These are phyloP conservation scores for Circinella umbellata DNA, from an alignment of 371 early-diverging fungal genomes.

Conservation along the genomic window DNA sequence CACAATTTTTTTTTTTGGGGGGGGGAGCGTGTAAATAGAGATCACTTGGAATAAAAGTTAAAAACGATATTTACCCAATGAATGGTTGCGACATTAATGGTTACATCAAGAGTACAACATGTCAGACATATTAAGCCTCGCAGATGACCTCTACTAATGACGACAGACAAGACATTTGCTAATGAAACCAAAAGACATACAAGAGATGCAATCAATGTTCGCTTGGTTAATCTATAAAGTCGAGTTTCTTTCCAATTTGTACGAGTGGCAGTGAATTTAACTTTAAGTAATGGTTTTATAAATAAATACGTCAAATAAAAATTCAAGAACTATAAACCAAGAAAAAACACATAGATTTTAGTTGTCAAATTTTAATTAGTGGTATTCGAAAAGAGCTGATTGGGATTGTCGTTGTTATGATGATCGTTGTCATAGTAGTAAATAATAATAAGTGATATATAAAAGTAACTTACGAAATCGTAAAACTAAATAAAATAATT, in stretches of 20 bases:
- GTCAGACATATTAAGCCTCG: slow-evolving; percentile 57
- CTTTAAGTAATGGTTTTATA: slow-evolving; percentile 43
- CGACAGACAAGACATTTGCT: slow-evolving; percentile 50
- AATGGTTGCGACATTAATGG: slow-evolving; percentile 57
- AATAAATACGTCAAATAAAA: slow-evolving; percentile 55
- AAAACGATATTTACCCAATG: slow-evolving; percentile 47
- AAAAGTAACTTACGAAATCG: slow-evolving; percentile 38
- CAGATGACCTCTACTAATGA: slow-evolving; percentile 51
- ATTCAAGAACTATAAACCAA: slow-evolving; percentile 32
- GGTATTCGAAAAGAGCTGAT: background rate
- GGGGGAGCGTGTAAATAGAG: no score
- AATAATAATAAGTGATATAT: background rate
- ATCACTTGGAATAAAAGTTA: no score
- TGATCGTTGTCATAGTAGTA: no score
- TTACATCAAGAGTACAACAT: slow-evolving; percentile 60
- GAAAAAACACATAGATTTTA: background rate
- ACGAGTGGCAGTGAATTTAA: slow-evolving; percentile 32
- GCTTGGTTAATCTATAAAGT: slow-evolving; percentile 49
- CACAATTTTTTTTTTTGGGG: no score
- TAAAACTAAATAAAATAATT: slow-evolving; percentile 24
- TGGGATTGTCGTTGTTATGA: no score
- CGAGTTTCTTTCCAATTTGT: slow-evolving; percentile 41
- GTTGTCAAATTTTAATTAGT: background rate
- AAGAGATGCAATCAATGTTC: slow-evolving; percentile 54
- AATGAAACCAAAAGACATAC: slow-evolving; percentile 54